A percentile compares a stretch with the other conserved stretches of the same genome.
Evolutionary conservation across 192 early-diverging fungal species (phyloP).

Genomic region (Paraglomus occultum): DNA sequence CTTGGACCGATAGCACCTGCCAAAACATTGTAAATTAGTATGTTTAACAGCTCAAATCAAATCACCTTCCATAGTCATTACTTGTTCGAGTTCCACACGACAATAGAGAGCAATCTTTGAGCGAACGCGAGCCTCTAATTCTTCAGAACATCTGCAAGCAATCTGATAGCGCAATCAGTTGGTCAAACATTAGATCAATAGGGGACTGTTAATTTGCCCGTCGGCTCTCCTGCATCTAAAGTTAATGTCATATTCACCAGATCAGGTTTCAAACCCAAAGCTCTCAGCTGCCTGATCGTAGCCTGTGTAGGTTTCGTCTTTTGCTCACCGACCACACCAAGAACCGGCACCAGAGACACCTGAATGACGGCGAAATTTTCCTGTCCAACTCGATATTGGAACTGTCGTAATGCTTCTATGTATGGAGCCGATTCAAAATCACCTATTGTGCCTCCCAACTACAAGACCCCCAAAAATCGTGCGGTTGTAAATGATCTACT

Average conservation of each 20-base stretch:
- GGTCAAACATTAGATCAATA: constrained; percentile 29
- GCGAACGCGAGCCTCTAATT: constrained; percentile 77
- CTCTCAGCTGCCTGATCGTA: constrained; percentile 92
- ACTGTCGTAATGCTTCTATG: constrained; percentile 99
- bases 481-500: not conserved
- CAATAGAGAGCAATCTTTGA: constrained; percentile 99
- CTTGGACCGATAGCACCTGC: constrained; percentile 82
- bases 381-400: constrained; percentile 98
- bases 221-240: no score
- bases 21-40: not conserved
- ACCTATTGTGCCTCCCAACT: constrained; percentile 94
- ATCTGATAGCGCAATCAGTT: constrained; percentile 44
- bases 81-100: constrained; percentile 90
- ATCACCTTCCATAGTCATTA: constrained; percentile 28
- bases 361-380: constrained; percentile 98
- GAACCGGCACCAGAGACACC: constrained; percentile 95
- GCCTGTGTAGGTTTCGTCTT: constrained; percentile 99
- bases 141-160: constrained; percentile 86
- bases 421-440: constrained; percentile 99
- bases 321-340: constrained; percentile 97
- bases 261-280: constrained; percentile 92
- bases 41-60: no score
- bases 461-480: no score
- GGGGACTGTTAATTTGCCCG: not conserved
- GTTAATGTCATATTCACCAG: constrained; percentile 40